Evolutionary conservation across 1,139 yeast species (phyloP).

Genomic region (Geotrichum reessii): DNA sequence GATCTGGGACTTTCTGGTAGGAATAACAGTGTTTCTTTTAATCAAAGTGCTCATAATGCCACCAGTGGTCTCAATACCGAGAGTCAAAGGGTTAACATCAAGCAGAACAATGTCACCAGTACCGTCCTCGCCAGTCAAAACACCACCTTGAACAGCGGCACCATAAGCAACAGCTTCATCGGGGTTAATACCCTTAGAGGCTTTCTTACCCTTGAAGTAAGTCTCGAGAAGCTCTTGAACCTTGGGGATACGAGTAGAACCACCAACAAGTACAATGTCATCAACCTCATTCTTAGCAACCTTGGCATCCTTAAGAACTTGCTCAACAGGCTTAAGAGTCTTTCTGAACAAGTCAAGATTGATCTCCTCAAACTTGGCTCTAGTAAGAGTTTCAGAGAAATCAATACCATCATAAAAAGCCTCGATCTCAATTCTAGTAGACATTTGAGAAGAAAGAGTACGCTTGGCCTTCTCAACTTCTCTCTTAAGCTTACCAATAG

Average conservation of each 20-base stretch:
- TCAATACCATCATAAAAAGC: constrained; percentile 94
- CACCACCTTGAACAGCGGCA: constrained; percentile 98
- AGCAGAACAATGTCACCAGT: constrained; percentile 81
- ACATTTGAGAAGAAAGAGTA: constrained; percentile 84
- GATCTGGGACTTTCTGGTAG: constrained; percentile 93
- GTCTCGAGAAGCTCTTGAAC: constrained; percentile 85
- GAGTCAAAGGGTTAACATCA: constrained; percentile 90
- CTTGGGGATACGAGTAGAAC: constrained; percentile 97
- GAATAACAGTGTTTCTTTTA: constrained; percentile 94
- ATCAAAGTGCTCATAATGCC: constrained; percentile 97
- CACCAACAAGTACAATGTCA: constrained; percentile 93
- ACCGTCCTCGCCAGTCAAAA: constrained; percentile 76
- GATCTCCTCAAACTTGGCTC: constrained; percentile 94
- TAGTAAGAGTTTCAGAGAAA: constrained; percentile 83
- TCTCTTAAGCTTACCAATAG: constrained; percentile 84
- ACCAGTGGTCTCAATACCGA: constrained; percentile 96
- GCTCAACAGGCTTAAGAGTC: constrained; percentile 89
- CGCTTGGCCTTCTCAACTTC: constrained; percentile 97
- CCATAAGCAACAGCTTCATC: constrained; percentile 99
- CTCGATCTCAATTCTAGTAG: constrained; percentile 88
- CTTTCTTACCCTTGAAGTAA: constrained; percentile 87
- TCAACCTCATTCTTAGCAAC: constrained; percentile 76
- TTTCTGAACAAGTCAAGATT: constrained; percentile 81
- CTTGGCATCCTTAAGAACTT: constrained; percentile 84
- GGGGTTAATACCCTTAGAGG: constrained; percentile 93